Evolutionary conservation across 176 grass and related monocot genomes (phyloP).

Genomic region (Aechmea fasciata): DNA sequence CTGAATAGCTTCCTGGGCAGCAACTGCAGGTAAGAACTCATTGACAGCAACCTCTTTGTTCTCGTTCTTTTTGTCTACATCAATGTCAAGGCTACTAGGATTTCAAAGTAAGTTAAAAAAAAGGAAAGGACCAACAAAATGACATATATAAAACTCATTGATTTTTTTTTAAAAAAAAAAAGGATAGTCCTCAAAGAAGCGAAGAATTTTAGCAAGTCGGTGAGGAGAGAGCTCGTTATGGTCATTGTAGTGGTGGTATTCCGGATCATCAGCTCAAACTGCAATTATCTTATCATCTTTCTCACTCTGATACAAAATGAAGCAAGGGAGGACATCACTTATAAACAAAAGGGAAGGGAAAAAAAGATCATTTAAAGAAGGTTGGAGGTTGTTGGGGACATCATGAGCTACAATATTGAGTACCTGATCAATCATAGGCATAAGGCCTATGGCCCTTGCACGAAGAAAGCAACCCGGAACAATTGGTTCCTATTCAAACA

Average conservation of each 20-base stretch:
- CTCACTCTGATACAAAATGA: slow-evolving; percentile 22
- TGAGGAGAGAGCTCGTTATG: slow-evolving; percentile 45
- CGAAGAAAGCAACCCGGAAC: slow-evolving; percentile 42
- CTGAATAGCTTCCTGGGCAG: slow-evolving; percentile 32
- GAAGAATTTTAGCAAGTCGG: slow-evolving; percentile 45
- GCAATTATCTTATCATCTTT: slow-evolving; percentile 58
- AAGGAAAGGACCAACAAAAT: not conserved
- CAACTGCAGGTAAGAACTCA: slow-evolving; percentile 33
- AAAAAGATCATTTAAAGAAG: too few species aligned
- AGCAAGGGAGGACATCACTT: not conserved
- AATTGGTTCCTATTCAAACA: slow-evolving; percentile 33
- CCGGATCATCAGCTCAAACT: slow-evolving; percentile 43
- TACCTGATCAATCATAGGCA: slow-evolving; percentile 64
- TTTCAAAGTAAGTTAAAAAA: not conserved
- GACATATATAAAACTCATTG: not conserved
- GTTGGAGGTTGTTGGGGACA: too few species aligned
- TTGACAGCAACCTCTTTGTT: slow-evolving; percentile 9
- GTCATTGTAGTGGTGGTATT: slow-evolving; percentile 41
- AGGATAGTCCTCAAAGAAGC: slow-evolving; percentile 48
- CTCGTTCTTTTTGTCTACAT: slow-evolving; percentile 10
- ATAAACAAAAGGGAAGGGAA: not conserved
- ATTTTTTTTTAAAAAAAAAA: not conserved
- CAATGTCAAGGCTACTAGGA: not conserved
- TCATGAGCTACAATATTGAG: not conserved
- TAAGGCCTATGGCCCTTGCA: slow-evolving; percentile 47